Evolutionary conservation across 2,329 filamentous ascomycete species (phyloP), one percentile per base, ranked within the genome.

Genomic region (Aspergillus fumigatus): DNA sequence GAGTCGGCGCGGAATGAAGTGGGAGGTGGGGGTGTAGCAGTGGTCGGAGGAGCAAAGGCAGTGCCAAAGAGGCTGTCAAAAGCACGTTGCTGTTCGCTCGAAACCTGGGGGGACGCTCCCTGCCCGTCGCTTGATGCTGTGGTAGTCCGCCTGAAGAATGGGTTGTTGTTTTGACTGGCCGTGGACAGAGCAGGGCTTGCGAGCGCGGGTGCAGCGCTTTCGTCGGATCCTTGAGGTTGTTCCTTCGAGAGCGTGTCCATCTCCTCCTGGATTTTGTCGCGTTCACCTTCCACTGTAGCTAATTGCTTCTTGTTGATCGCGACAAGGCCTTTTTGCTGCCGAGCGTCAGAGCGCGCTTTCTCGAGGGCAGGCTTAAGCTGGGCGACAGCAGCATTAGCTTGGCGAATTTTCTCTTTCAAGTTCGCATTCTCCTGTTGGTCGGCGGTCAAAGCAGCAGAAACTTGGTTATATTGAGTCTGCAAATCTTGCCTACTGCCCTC

Each of bases 301-400:
- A 97, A 80, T 76, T 99, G 94, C 78, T 99, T 99, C 81, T 95
- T 97, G 78, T 97, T 97, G 77, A 99, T 99, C 47, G 94, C 92
- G 29, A 96, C 93, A 62, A 97, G 81, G 19, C 94, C 94, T 77
- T 96, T 97, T 70, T 97, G 92, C 73, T 97, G 94, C 45, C 94
- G 87, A 26, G 92, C 92, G 65, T 97, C 92, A 11, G 88, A 90
- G 72, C 89, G 92, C 66, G 96, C 82, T 79, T 97, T 97, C 72
- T 99, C 94, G 52, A 99, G 85, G 63, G 93, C 88, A 32, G 92
- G 92, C 73, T 92, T 95, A 43, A 97, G 78, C 73, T 92, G 88
- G 19, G 85, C 82, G 65, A 96, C 87, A 73, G 96, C 91, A 11
- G 84, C 82, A 68, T 96, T 99, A 45, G 91, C 83, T 52, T 87